phyloP scores from a whole-genome alignment of 768 basidiomycete species.

The Lepiota venenata region DNA sequence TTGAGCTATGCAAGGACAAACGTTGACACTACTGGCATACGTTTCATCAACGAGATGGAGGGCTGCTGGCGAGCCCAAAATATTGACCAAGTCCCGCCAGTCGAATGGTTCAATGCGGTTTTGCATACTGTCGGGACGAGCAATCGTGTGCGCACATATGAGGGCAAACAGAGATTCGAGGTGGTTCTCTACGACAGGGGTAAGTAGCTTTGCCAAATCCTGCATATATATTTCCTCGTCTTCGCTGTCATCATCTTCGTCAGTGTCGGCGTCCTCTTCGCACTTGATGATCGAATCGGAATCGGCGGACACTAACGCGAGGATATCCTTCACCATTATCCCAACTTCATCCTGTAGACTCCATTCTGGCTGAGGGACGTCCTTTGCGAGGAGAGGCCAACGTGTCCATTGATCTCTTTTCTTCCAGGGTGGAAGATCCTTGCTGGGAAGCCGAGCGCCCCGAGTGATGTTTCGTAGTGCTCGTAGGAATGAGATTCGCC shows the following conservation, averaged over 20 bases:
- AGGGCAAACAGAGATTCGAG: conserved; percentile 9
- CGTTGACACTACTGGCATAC: background rate
- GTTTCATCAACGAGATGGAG: conserved; percentile 10
- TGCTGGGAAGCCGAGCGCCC: conserved; percentile 21
- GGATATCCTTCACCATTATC: conserved; percentile 37
- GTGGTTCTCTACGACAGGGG: conserved; percentile 5
- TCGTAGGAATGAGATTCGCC: background rate
- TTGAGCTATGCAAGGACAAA: background rate
- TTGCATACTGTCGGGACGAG: conserved; percentile 12
- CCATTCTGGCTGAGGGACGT: conserved; percentile 70
- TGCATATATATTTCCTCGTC: conserved; percentile 17
- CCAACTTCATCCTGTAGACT: conserved; percentile 64
- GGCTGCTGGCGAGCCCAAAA: conserved; percentile 5
- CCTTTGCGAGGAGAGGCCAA: conserved; percentile 67
- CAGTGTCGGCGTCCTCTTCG: background rate
- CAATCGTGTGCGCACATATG: conserved; percentile 7
- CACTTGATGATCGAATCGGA: conserved; percentile 3
- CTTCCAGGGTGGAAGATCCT: conserved; percentile 14
- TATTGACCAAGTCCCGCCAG: conserved; percentile 9
- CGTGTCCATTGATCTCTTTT: conserved; percentile 62
- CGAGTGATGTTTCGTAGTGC: background rate
- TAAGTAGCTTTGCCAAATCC: conserved; percentile 1
- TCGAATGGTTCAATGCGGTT: conserved; percentile 12
- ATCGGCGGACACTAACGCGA: conserved; percentile 19
- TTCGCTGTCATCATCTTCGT: conserved; percentile 13